These are phyloP conservation scores for Dujonia santamariae DNA, from an alignment of 1,139 yeast species.

Conservation along the genomic window DNA sequence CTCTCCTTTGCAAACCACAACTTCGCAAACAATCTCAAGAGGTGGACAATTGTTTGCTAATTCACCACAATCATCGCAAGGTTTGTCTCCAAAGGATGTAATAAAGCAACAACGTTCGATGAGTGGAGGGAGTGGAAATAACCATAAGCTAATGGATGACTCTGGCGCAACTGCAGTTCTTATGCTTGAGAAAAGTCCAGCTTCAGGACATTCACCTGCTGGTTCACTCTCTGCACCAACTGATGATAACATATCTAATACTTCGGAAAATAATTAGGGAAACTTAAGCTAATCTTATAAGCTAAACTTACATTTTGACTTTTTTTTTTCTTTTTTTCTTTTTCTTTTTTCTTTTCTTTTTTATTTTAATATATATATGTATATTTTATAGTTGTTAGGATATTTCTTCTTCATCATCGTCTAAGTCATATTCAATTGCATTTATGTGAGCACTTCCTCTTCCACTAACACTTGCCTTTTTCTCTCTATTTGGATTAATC, in stretches of 20 bases:
- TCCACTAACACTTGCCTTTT: too few relatives aligned
- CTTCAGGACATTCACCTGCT: conserved; percentile 2
- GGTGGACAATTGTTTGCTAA: conserved; percentile 17
- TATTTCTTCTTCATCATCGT: too few relatives aligned
- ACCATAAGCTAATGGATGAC: too few relatives aligned
- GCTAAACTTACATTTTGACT: too few relatives aligned
- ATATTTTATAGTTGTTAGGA: too few relatives aligned
- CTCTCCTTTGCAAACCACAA: conserved; percentile 2
- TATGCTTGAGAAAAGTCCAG: conserved; percentile 1
- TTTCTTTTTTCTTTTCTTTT: too few relatives aligned
- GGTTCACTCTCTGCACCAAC: conserved; percentile 5
- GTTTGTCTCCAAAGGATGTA: conserved; percentile 31
- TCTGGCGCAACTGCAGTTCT: too few relatives aligned
- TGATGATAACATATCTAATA: background rate
- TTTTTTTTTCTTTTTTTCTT: too few relatives aligned
- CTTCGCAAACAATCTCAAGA: conserved; percentile 13
- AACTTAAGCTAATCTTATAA: too few relatives aligned
- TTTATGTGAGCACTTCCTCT: too few relatives aligned
- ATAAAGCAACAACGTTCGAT: conserved; percentile 17
- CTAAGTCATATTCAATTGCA: too few relatives aligned
- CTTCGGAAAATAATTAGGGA: conserved; percentile 1
- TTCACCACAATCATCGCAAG: conserved; percentile 33
- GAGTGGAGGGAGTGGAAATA: conserved; percentile 2
- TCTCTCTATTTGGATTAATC: conserved; percentile 37
- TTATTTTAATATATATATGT: too few relatives aligned